Conservation (phyloP, 169 alveolate genomes). For the Cyclospora cayetanensis region DNA sequence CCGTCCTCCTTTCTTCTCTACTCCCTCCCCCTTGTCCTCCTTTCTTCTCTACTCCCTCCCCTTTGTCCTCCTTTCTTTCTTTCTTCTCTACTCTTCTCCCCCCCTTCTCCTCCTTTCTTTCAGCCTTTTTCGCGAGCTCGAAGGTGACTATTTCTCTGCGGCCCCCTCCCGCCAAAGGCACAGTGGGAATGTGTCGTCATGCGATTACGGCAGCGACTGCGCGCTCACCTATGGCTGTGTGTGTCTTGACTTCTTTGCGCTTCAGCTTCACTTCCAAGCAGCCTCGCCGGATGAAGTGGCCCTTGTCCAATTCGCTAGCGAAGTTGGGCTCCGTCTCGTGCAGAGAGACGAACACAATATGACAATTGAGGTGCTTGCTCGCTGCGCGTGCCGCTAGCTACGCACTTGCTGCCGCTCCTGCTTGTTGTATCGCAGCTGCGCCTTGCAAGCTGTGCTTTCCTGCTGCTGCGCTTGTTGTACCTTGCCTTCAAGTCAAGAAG, state of each 20-base stretch:
- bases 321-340: constrained; percentile 89
- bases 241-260: not conserved
- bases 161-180: no score
- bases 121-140: not conserved
- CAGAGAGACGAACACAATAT: constrained; percentile 90
- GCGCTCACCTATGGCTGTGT: no score
- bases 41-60: not conserved
- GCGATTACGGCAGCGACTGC: no score
- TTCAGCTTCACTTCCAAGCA: constrained; percentile 85
- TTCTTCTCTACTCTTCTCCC: not conserved
- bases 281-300: constrained; percentile 99
- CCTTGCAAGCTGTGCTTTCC: not conserved
- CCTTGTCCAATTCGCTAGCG: constrained; percentile 94
- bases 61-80: not conserved
- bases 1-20: not conserved
- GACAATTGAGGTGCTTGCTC: constrained; percentile 72
- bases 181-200: no score
- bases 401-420: not conserved
- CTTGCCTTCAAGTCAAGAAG: no score
- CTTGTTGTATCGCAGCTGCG: not conserved
- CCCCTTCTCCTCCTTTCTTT: not conserved
- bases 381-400: not conserved
- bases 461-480: not conserved
- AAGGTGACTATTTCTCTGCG: no score
- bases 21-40: not conserved